Percentiles rank a stretch among this genome's conserved stretches.
Evolutionary conservation across 2,329 filamentous ascomycete species (phyloP).

Genomic region (Monosporascus sp.): DNA sequence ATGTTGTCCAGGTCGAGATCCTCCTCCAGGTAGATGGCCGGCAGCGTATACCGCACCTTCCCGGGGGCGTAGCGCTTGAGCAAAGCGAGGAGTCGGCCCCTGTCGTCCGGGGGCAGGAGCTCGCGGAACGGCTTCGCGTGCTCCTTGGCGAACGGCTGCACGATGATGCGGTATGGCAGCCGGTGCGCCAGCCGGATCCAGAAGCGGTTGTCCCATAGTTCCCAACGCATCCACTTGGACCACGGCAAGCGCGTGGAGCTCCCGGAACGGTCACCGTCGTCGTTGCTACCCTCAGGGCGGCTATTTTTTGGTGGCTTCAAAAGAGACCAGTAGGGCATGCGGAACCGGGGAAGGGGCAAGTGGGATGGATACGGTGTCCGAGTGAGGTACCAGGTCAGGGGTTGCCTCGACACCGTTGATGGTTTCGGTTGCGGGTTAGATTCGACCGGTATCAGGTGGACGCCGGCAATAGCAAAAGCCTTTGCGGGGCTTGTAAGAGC

Average conservation of each 20-base stretch:
- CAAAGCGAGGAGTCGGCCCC: conserved; percentile 33
- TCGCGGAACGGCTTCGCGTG: conserved; percentile 45
- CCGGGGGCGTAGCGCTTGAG: conserved; percentile 47
- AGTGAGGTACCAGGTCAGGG: conserved; percentile 39
- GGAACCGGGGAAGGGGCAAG: conserved; percentile 26
- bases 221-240: conserved; percentile 28
- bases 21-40: conserved; percentile 44
- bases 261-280: neutral
- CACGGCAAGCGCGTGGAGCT: conserved; percentile 15
- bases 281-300: neutral
- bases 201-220: conserved; percentile 55
- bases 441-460: conserved; percentile 39
- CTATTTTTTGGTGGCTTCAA: too few species aligned
- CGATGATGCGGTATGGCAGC: conserved; percentile 33
- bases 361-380: conserved; percentile 40
- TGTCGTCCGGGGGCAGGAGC: conserved; percentile 29
- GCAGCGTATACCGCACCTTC: conserved; percentile 51
- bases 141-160: conserved; percentile 41
- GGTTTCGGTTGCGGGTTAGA: conserved; percentile 2
- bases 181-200: conserved; percentile 49
- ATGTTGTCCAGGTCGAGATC: conserved; percentile 24
- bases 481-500: conserved; percentile 22
- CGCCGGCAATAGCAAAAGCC: conserved; percentile 45
- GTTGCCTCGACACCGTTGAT: neutral
- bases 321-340: conserved; percentile 11